phyloP scores from a whole-genome alignment of 116 monocot genomes.

The Dioscorea cayenensis region DNA sequence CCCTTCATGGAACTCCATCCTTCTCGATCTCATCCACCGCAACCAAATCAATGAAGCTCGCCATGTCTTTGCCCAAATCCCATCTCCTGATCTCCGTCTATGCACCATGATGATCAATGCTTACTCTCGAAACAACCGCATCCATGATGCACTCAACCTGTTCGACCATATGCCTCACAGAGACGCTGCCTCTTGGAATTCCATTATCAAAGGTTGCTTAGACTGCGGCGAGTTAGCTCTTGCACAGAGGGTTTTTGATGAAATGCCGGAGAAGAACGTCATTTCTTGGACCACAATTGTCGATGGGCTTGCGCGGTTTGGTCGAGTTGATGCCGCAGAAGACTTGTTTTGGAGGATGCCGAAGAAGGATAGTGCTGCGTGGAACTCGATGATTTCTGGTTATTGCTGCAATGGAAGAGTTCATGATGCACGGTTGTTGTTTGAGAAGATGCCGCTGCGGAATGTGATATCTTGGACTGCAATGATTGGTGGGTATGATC shows the following conservation, averaged over 20 bases:
- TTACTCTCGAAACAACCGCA: constrained; percentile 23
- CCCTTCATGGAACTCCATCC: constrained; percentile 15
- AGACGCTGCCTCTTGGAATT: constrained; percentile 39
- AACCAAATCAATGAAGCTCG: constrained; percentile 34
- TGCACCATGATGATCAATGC: constrained; percentile 53
- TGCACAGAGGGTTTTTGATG: constrained; percentile 26
- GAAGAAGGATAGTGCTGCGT: constrained; percentile 49
- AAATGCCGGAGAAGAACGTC: constrained; percentile 52
- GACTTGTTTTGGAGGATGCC: constrained; percentile 53
- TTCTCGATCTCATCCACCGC: constrained; percentile 19
- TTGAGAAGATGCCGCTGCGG: constrained; percentile 48
- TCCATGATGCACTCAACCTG: constrained; percentile 34
- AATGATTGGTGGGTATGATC: constrained; percentile 66
- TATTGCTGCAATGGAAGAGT: constrained; percentile 44
- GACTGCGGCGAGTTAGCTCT: constrained; percentile 23
- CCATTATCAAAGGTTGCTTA: constrained; percentile 40
- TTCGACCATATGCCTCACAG: constrained; percentile 40
- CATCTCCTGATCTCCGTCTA: constrained; percentile 28
- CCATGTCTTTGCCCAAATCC: constrained; percentile 25
- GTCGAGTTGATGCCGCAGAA: constrained; percentile 42
- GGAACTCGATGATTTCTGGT: constrained; percentile 83
- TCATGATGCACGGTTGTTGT: constrained; percentile 29
- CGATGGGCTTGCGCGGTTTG: constrained; percentile 25
- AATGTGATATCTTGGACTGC: constrained; percentile 86
- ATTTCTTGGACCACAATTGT: constrained; percentile 54